Evolutionary conservation across 306 rosid genomes (phyloP), one percentile per base, ranked within the genome.

Genomic region (Medicago ruthenica): DNA sequence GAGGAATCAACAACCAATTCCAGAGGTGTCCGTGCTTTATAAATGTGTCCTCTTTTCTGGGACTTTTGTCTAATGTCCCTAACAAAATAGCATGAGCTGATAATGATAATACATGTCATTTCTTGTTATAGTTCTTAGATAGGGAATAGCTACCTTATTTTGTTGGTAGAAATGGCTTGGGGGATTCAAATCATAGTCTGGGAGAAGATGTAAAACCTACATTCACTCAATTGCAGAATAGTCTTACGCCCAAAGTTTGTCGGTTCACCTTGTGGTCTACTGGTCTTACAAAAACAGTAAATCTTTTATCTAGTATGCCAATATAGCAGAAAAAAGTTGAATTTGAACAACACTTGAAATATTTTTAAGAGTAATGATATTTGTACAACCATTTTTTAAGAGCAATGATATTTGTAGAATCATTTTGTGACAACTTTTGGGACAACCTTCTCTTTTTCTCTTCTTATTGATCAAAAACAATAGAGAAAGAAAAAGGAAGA

Each of bases 61-160:
- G 48, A 61, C 60, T 74, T 73, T 27, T 42, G 51, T 44, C 31
- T 8, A 8, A 47, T 36, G 20, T 51, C 65, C 50, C 20, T 31
- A 7, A 36, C 47, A 71, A 37, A 37, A 48, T 9, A 47, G 22
- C 41, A 27, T 68, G 59, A 24, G 61, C 60, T 51, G 64, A 54
- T 53, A 18, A 53, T 36, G 76, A 71, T 71, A 53, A 27, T 24
- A 27, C 55, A 67, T 0, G 44, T 21, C 4, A 1, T 67, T 21
- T 45, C 8, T 12, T 67, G 50, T 44, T 67, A 44, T 66, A 18
- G 53, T 41, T 20, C 53, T 40, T 44, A 8, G 6, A 20, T 70
- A 31, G 76, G 34, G 50, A 54, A 9, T 36, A 65, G 22, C 44
- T 57, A 41, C 67, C 31, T 55, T 72, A 11, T 64, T 64, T 64